A percentile compares a stretch with the other conserved stretches of the same genome.
These are phyloP conservation scores for Adiantum capillusveneris DNA, from an alignment of 75 land plant genomes.

Conservation along the genomic window DNA sequence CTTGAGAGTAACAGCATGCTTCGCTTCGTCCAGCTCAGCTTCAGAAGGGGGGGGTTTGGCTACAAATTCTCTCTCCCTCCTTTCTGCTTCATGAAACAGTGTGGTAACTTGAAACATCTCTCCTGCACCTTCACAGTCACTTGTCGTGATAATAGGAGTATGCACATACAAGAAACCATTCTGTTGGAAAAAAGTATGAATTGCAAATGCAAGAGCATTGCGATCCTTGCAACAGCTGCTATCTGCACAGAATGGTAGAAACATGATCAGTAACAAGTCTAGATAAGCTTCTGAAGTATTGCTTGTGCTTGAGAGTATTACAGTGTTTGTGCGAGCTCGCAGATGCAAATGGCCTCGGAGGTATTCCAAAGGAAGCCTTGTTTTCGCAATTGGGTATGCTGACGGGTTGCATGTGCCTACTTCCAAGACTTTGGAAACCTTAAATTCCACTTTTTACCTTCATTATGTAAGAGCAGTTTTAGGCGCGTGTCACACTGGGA, in stretches of 20 bases:
- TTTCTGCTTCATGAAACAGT: constrained; percentile 68
- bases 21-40: constrained; percentile 59
- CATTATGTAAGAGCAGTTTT: too few relatives aligned
- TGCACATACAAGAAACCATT: constrained; percentile 84
- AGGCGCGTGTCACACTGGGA: too few relatives aligned
- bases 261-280: not conserved
- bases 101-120: constrained; percentile 99
- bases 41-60: constrained; percentile 71
- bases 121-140: constrained; percentile 99
- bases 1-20: constrained; percentile 46
- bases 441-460: constrained; percentile 75
- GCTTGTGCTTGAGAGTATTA: constrained; percentile 2
- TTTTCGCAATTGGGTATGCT: constrained; percentile 87
- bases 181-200: constrained; percentile 80
- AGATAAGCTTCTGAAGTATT: not conserved
- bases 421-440: constrained; percentile 49
- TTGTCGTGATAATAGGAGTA: constrained; percentile 93
- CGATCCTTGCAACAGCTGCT: constrained; percentile 78
- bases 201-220: constrained; percentile 84
- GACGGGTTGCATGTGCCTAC: constrained; percentile 63
- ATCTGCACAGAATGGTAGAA: constrained; percentile 41
- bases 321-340: constrained; percentile 83
- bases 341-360: constrained; percentile 64
- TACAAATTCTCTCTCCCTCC: constrained; percentile 56
- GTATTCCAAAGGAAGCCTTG: constrained; percentile 55